Conservation (phyloP, 805 yeast genomes). For the Wickerhamiella musiphila region DNA sequence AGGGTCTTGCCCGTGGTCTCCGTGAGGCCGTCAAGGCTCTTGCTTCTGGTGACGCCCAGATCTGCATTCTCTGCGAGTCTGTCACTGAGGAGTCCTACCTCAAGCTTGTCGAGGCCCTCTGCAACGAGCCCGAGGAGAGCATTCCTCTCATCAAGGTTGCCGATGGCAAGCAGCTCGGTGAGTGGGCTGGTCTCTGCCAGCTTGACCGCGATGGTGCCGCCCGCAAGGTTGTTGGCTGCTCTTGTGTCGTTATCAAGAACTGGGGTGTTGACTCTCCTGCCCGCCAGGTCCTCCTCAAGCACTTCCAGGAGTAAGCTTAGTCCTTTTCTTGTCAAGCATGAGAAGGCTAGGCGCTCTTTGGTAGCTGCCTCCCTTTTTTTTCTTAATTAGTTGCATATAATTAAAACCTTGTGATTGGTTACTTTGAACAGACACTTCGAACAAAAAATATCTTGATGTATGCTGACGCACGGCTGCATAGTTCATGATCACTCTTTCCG, state of each 20-base stretch:
- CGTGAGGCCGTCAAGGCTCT: constrained; percentile 99
- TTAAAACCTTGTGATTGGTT: too few species aligned
- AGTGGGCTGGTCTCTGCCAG: constrained; percentile 99
- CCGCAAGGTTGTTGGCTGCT: constrained; percentile 99
- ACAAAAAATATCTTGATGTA: too few species aligned
- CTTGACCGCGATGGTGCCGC: constrained; percentile 99
- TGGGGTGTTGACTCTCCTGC: constrained; percentile 99
- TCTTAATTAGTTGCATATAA: too few species aligned
- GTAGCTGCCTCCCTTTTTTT: too few species aligned
- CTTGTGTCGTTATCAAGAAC: constrained; percentile 98
- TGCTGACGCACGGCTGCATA: too few species aligned
- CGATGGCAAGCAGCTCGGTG: constrained; percentile 99
- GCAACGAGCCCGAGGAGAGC: constrained; percentile 93
- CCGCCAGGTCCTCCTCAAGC: constrained; percentile 89
- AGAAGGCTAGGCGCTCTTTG: too few species aligned
- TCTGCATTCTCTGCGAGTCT: constrained; percentile 93
- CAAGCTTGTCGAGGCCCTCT: constrained; percentile 97
- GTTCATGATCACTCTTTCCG: too few species aligned
- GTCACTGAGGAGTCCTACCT: constrained; percentile 95
- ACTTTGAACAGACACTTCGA: too few species aligned
- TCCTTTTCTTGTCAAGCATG: too few species aligned
- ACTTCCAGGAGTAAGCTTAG: too few species aligned
- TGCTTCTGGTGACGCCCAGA: constrained; percentile 92
- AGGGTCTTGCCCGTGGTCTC: constrained; percentile 99
- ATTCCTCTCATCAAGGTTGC: constrained; percentile 98